These are phyloP conservation scores for Apiospora hydei DNA, from an alignment of 2,329 filamentous ascomycete species.

Conservation along the genomic window DNA sequence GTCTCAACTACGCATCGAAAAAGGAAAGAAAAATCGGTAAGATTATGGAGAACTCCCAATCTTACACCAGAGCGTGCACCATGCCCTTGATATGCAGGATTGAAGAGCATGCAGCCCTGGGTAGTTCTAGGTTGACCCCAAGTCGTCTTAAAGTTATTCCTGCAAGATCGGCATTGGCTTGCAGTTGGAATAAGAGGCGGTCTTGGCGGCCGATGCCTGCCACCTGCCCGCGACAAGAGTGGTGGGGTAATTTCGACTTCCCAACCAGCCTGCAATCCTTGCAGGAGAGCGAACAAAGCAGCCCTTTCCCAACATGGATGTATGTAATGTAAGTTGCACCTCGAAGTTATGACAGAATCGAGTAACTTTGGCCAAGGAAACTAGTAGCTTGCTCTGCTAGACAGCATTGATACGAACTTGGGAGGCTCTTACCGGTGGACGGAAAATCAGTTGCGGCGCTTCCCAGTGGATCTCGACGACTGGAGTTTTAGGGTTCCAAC, in stretches of 20 bases:
- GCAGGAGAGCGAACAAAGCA: not conserved
- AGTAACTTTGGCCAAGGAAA: not conserved
- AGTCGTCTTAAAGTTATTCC: not conserved
- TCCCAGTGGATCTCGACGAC: not conserved
- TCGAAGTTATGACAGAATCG: not conserved
- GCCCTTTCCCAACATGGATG: not conserved
- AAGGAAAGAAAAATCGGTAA: not conserved
- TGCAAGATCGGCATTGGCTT: not conserved
- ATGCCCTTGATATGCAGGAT: not conserved
- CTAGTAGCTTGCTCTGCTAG: not conserved
- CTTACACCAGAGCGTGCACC: not conserved
- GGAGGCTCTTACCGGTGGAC: not conserved
- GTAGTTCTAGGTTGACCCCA: not conserved
- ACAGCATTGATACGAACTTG: too few relatives aligned
- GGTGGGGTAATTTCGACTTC: not conserved
- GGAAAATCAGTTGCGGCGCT: constrained; percentile 4
- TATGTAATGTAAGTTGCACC: not conserved
- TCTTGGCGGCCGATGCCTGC: not conserved
- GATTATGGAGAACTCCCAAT: not conserved
- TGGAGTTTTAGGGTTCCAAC: not conserved
- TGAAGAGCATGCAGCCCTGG: not conserved
- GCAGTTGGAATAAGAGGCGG: not conserved
- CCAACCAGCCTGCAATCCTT: too few relatives aligned
- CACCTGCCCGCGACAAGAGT: not conserved
- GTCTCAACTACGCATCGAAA: too few relatives aligned